Evolutionary conservation across 768 basidiomycete species (phyloP).

Genomic region (Leccinum fibrillosum): DNA sequence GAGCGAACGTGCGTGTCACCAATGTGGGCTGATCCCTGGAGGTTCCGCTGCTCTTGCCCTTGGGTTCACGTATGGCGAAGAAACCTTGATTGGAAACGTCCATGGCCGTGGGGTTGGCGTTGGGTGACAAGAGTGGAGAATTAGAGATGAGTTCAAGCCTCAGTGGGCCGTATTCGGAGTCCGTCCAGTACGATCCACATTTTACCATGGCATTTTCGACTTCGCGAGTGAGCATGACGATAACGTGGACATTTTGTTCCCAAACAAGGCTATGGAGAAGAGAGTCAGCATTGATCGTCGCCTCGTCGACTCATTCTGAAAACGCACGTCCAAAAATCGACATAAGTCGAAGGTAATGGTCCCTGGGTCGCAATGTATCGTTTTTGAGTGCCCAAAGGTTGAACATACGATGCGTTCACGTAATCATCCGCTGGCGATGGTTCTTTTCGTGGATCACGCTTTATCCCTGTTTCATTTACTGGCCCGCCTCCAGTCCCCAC

Average conservation of each 20-base stretch:
- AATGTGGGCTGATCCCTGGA: slow-evolving; percentile 22
- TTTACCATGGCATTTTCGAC: slow-evolving; percentile 86
- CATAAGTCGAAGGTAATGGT: slow-evolving; percentile 82
- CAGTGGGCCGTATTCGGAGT: slow-evolving; percentile 66
- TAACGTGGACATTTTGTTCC: slow-evolving; percentile 93
- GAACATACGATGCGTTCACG: slow-evolving; percentile 92
- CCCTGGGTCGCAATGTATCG: slow-evolving; percentile 97
- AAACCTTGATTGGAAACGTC: slow-evolving; percentile 30
- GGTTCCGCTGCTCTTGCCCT: slow-evolving; percentile 4
- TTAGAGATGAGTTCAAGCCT: slow-evolving; percentile 52
- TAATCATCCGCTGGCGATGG: slow-evolving; percentile 72
- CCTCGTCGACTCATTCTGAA: background rate
- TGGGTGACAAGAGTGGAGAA: slow-evolving; percentile 35
- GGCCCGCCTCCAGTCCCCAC: background rate
- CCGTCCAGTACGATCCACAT: slow-evolving; percentile 88
- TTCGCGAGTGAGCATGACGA: slow-evolving; percentile 95
- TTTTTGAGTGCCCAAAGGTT: slow-evolving; percentile 75
- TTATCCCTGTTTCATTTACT: background rate
- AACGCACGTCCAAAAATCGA: slow-evolving; percentile 92
- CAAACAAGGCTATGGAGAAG: slow-evolving; percentile 63
- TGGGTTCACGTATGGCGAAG: slow-evolving; percentile 33
- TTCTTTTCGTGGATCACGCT: slow-evolving; percentile 10
- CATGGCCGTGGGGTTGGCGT: slow-evolving; percentile 31
- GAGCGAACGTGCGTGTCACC: slow-evolving; percentile 64
- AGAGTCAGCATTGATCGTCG: slow-evolving; percentile 5